Evolutionary conservation across 1,284 basidiomycete species (phyloP).

Genomic region (Sphaerobolus stellatus): DNA sequence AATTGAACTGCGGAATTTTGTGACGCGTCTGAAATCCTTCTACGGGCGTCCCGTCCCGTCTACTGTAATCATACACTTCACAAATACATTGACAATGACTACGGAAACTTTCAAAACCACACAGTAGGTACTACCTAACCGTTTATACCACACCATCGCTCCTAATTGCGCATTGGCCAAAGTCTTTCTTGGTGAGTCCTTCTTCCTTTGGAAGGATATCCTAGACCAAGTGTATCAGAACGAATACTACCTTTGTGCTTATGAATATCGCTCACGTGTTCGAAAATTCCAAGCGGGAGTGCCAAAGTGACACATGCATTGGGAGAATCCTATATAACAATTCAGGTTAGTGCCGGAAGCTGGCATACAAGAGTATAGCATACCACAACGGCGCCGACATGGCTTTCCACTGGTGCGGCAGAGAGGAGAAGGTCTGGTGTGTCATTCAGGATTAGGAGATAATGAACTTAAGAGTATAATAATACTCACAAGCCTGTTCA

Average conservation of each 20-base stretch:
- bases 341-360: neutral
- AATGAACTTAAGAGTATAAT: neutral
- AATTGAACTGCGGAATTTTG: too few species aligned
- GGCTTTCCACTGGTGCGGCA: constrained; percentile 74
- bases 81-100: too few species aligned
- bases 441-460: constrained; percentile 1
- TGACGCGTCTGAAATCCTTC: too few species aligned
- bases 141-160: constrained; percentile 55
- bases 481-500: constrained; percentile 67
- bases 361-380: constrained; percentile 18
- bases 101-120: too few species aligned
- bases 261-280: constrained; percentile 47
- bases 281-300: constrained; percentile 71
- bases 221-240: constrained; percentile 26
- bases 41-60: too few species aligned
- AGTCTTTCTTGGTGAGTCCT: constrained; percentile 55
- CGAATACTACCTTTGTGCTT: neutral
- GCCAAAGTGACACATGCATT: constrained; percentile 76
- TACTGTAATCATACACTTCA: too few species aligned
- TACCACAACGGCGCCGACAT: constrained; percentile 72
- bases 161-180: constrained; percentile 65
- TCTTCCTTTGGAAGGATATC: constrained; percentile 65
- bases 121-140: too few species aligned
- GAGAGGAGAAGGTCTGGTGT: constrained; percentile 67
- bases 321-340: constrained; percentile 58